Percentiles rank a stretch among this genome's conserved stretches.
These are phyloP conservation scores for Leccinum pellstonianum DNA, from an alignment of 768 basidiomycete species.

Conservation along the genomic window DNA sequence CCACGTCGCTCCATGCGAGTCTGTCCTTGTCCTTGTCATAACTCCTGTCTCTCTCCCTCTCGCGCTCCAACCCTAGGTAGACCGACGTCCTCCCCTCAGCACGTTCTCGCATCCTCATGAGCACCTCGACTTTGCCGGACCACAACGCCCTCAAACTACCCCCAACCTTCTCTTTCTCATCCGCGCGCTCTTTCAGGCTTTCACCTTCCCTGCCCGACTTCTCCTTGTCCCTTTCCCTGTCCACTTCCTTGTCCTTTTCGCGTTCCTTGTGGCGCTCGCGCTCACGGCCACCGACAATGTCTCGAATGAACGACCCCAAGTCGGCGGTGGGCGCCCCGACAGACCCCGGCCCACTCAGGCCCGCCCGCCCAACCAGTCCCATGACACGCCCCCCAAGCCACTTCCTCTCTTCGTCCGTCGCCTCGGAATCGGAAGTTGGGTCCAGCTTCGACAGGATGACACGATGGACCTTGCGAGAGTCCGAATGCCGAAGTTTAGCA, in stretches of 20 bases:
- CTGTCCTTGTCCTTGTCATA: conserved; percentile 31
- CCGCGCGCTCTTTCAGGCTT: conserved; percentile 27
- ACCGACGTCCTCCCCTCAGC: conserved; percentile 21
- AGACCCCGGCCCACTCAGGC: conserved; percentile 40
- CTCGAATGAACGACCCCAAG: conserved; percentile 49
- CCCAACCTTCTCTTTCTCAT: conserved; percentile 36
- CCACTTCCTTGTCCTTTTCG: conserved; percentile 35
- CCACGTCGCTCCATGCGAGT: conserved; percentile 31
- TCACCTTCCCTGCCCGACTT: conserved; percentile 37
- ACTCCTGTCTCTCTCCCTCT: conserved; percentile 27
- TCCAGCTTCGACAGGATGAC: conserved; percentile 62
- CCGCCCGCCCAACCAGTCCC: conserved; percentile 39
- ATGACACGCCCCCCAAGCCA: conserved; percentile 34
- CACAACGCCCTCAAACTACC: conserved; percentile 18
- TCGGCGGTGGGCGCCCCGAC: conserved; percentile 52
- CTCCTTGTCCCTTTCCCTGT: conserved; percentile 39
- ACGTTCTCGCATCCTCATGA: conserved; percentile 31
- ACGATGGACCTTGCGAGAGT: conserved; percentile 61
- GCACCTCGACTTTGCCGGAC: conserved; percentile 17
- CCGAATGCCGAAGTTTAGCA: conserved; percentile 35
- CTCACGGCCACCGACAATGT: conserved; percentile 37
- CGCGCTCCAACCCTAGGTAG: conserved; percentile 21
- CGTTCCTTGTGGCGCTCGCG: conserved; percentile 29
- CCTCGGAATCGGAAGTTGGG: conserved; percentile 31
- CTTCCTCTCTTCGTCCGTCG: conserved; percentile 31